Conservation (phyloP, 1,139 yeast genomes). For the Debaryomyces coudertii region DNA sequence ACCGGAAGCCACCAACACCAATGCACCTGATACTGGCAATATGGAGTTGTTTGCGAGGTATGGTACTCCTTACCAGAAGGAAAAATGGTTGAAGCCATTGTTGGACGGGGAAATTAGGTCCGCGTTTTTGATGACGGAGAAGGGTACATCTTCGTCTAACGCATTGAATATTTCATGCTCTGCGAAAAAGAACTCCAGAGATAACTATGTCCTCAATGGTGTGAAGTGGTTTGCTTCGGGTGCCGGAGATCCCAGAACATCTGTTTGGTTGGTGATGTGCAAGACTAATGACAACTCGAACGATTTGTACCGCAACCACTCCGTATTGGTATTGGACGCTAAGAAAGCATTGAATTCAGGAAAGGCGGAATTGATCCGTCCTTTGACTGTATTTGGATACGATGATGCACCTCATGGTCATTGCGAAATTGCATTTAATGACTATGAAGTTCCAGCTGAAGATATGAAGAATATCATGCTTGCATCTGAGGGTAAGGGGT, state of each 20-base stretch:
- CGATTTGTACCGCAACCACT: slow-evolving; percentile 54
- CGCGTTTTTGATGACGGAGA: slow-evolving; percentile 74
- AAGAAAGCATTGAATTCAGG: slow-evolving; percentile 57
- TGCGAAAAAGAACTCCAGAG: slow-evolving; percentile 46
- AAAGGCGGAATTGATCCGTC: slow-evolving; percentile 53
- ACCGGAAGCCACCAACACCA: slow-evolving; percentile 66
- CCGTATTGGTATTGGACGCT: slow-evolving; percentile 61
- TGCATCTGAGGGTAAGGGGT: slow-evolving; percentile 62
- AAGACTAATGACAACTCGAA: slow-evolving; percentile 48
- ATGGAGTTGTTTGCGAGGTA: slow-evolving; percentile 70
- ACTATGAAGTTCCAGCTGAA: slow-evolving; percentile 51
- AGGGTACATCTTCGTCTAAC: slow-evolving; percentile 66
- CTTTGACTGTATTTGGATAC: slow-evolving; percentile 61
- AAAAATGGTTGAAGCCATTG: slow-evolving; percentile 58
- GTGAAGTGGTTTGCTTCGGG: slow-evolving; percentile 79
- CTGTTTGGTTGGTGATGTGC: slow-evolving; percentile 70
- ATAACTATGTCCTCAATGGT: slow-evolving; percentile 62
- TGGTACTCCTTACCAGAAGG: slow-evolving; percentile 56
- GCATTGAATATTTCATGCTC: slow-evolving; percentile 63
- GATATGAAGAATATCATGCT: slow-evolving; percentile 44
- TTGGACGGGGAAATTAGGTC: slow-evolving; percentile 63
- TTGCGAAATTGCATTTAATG: slow-evolving; percentile 59
- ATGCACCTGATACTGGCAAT: slow-evolving; percentile 78
- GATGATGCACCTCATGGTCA: slow-evolving; percentile 82
- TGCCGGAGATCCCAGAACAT: slow-evolving; percentile 70